Base-by-base conservation (phyloP, 2,329 filamentous ascomycete genomes). In the Nemania sp. region DNA sequence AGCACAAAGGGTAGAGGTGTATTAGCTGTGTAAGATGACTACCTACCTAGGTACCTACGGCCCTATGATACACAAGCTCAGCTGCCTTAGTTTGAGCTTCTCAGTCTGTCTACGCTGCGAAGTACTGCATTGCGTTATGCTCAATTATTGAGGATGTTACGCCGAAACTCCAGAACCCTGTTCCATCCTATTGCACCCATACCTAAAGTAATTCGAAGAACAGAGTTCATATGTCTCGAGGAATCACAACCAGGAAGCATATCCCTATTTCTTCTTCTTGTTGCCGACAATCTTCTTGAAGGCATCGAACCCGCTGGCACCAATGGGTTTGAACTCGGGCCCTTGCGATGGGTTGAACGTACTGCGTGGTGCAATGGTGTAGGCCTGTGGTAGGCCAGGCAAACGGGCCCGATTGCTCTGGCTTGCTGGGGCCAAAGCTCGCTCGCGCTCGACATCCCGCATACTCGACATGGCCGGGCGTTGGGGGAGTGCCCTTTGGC, bases 221-320 rank as follows among this genome's bases (percentile, higher is more conserved):
- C n/a, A n/a, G n/a, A n/a, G n/a, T n/a, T n/a, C n/a, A 19, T 6
- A 46, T 23, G 31, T 26, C 15, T 15, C 19, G 12, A 20, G 30
- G 4, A 31, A 31, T 31, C 9, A 28, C 26, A 12, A 6, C 6
- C 11, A 31, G 11, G 28, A 11, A 12, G 4, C 28, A 9, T 9
- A 11, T 4, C n/a, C 8, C 9, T 31, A 83, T 74, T 85, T 86
- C 58, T 77, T 77, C 71, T 83, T 86, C 64, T 83, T 78, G 8
- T 82, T 84, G 5, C 36, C 45, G 17, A 60, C 55, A 78, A 87
- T 86, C 72, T 78, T 83, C 58, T 82, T 77, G 73, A 87, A 87
- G 1, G 84, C 83, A 61, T 86, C 83, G 68, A 83, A 75, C 54
- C 83, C 84, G 56, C 77, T 78, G n/a, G 83, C 78, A 46, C 84